These are phyloP conservation scores for Microthyrium microscopicum DNA, from an alignment of 2,329 filamentous ascomycete species.

Conservation along the genomic window DNA sequence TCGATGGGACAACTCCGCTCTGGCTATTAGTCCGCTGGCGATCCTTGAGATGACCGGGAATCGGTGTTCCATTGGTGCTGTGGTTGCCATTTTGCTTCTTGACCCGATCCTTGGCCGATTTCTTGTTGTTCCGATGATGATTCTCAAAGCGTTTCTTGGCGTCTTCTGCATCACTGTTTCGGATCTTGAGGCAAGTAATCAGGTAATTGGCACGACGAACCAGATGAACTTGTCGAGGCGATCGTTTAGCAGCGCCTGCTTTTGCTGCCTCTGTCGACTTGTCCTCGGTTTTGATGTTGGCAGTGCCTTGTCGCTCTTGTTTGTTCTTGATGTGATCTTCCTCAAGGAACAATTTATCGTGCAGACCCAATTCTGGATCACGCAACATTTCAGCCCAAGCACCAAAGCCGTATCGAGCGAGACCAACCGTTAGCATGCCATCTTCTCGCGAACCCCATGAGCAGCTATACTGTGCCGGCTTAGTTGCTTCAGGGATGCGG, in stretches of 20 bases:
- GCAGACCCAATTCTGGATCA: slow-evolving; percentile 68
- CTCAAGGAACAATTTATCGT: slow-evolving; percentile 87
- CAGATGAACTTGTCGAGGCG: slow-evolving; percentile 91
- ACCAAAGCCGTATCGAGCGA: slow-evolving; percentile 84
- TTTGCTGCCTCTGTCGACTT: slow-evolving; percentile 26
- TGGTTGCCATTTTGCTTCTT: no score
- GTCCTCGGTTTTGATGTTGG: no score
- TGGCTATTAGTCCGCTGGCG: no score
- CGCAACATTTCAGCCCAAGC: slow-evolving; percentile 92
- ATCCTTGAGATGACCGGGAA: no score
- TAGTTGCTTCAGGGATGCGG: slow-evolving; percentile 78
- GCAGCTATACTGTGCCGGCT: slow-evolving; percentile 79
- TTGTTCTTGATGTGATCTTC: slow-evolving; percentile 98
- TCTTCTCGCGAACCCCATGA: slow-evolving; percentile 88
- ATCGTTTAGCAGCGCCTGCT: slow-evolving; percentile 44
- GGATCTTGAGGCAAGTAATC: slow-evolving; percentile 83
- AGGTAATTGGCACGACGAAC: slow-evolving; percentile 91
- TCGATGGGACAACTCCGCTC: no score
- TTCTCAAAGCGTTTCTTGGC: slow-evolving; percentile 73
- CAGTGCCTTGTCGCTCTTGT: slow-evolving; percentile 66
- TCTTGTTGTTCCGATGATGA: slow-evolving; percentile 63
- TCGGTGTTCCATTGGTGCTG: no score
- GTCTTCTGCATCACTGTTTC: slow-evolving; percentile 49
- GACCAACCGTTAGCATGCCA: slow-evolving; percentile 90
- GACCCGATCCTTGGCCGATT: no score